phyloP scores from a whole-genome alignment of 306 rosid species.

The Arachis hypogaea region DNA sequence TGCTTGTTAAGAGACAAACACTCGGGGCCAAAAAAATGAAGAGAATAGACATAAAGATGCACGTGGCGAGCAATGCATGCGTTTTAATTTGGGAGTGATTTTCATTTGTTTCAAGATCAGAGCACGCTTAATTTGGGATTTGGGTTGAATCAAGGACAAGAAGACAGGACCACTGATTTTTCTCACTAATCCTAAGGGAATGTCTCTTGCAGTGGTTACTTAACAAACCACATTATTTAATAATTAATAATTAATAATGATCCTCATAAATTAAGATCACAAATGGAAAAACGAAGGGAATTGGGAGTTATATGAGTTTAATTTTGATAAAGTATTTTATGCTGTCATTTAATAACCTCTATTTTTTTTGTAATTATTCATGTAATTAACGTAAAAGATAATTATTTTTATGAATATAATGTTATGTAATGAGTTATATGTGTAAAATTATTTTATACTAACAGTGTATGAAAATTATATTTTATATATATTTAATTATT shows the following conservation, averaged over 20 bases:
- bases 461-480: too few species aligned
- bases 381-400: too few species aligned
- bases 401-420: too few species aligned
- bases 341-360: too few species aligned
- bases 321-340: too few species aligned
- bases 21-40: slow-evolving; percentile 42
- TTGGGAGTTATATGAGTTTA: too few species aligned
- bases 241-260: background rate
- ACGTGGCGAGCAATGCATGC: slow-evolving; percentile 75
- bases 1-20: slow-evolving; percentile 39
- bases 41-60: slow-evolving; percentile 42
- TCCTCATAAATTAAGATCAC: too few species aligned
- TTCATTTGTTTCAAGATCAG: slow-evolving; percentile 44
- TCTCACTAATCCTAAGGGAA: slow-evolving; percentile 71
- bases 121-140: slow-evolving; percentile 62
- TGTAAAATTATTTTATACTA: too few species aligned
- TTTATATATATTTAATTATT: too few species aligned
- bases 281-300: too few species aligned
- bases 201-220: slow-evolving; percentile 70
- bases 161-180: slow-evolving; percentile 82
- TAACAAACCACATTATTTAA: slow-evolving; percentile 34
- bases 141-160: slow-evolving; percentile 93
- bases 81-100: slow-evolving; percentile 48
- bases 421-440: too few species aligned
- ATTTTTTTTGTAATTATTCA: too few species aligned